phyloP scores from a whole-genome alignment of 441 rosid genomes.

The Populus hybrid region DNA sequence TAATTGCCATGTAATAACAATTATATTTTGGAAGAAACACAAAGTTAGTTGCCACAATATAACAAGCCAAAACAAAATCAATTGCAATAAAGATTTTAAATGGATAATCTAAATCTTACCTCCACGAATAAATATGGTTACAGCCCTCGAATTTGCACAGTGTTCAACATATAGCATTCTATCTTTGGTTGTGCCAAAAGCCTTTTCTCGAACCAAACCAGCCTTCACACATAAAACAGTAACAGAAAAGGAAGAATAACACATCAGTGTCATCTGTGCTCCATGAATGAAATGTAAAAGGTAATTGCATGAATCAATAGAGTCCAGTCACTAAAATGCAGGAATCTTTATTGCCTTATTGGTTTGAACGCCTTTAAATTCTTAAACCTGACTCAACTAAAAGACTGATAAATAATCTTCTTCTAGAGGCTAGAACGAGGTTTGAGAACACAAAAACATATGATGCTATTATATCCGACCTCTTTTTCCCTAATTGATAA shows the following conservation, averaged over 20 bases:
- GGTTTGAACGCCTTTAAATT: not conserved
- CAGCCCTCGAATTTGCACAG: constrained; percentile 97
- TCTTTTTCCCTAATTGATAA: not conserved
- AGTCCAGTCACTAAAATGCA: not conserved
- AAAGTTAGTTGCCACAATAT: not conserved
- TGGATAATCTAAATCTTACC: constrained; percentile 39
- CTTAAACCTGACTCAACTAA: not conserved
- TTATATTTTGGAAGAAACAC: not conserved
- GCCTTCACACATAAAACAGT: constrained; percentile 42
- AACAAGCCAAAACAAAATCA: not conserved
- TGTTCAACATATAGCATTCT: constrained; percentile 92
- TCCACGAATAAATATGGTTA: constrained; percentile 94
- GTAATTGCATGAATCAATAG: not conserved
- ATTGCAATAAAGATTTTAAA: not conserved
- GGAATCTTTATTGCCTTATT: not conserved
- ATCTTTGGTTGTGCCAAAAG: constrained; percentile 97
- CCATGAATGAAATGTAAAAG: not conserved
- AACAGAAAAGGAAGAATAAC: not conserved
- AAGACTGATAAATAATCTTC: not conserved
- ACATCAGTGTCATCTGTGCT: not conserved
- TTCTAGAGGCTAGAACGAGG: not conserved
- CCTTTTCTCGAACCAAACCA: constrained; percentile 90
- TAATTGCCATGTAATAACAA: too few species aligned
- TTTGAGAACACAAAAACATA: not conserved
- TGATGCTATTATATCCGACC: not conserved